These are phyloP conservation scores for Suhomyces sp. DNA, from an alignment of 805 yeast genomes.

Conservation along the genomic window DNA sequence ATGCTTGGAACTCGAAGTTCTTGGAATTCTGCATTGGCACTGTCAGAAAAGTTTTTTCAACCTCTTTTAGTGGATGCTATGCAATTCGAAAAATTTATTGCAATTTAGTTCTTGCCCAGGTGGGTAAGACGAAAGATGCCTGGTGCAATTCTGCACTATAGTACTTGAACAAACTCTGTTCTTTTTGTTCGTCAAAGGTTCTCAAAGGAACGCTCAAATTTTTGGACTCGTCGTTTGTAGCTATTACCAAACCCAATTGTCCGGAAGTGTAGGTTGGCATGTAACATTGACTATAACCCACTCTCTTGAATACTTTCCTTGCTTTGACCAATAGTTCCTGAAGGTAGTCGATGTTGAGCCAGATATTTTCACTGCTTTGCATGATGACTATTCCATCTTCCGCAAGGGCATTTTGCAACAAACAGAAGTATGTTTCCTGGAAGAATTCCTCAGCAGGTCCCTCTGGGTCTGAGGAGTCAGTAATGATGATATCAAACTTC, in stretches of 20 bases:
- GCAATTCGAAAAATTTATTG: too few species aligned
- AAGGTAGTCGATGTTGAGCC: constrained; percentile 64
- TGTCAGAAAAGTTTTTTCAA: constrained; percentile 29
- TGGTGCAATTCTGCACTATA: constrained; percentile 66
- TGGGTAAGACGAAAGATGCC: constrained; percentile 76
- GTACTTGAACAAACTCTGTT: constrained; percentile 54
- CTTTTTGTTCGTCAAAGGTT: constrained; percentile 41
- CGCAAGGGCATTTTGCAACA: constrained; percentile 62
- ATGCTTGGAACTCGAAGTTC: too few species aligned
- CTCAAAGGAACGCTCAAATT: constrained; percentile 55
- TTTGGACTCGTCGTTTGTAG: constrained; percentile 53
- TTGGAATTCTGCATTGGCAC: not conserved
- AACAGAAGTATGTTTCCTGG: constrained; percentile 70
- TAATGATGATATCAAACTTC: constrained; percentile 78
- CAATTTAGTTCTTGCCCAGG: constrained; percentile 60
- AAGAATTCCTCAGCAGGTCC: constrained; percentile 93
- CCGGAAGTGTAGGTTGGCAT: constrained; percentile 91
- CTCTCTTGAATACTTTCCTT: constrained; percentile 55
- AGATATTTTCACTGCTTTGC: constrained; percentile 74
- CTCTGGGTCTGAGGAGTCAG: constrained; percentile 93
- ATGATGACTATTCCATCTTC: constrained; percentile 70
- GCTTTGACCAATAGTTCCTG: constrained; percentile 49
- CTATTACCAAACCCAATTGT: constrained; percentile 75
- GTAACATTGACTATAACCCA: constrained; percentile 70
- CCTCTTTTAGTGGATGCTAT: too few species aligned